Conservation (phyloP, 768 basidiomycete genomes). For the Trametes meyenii region DNA sequence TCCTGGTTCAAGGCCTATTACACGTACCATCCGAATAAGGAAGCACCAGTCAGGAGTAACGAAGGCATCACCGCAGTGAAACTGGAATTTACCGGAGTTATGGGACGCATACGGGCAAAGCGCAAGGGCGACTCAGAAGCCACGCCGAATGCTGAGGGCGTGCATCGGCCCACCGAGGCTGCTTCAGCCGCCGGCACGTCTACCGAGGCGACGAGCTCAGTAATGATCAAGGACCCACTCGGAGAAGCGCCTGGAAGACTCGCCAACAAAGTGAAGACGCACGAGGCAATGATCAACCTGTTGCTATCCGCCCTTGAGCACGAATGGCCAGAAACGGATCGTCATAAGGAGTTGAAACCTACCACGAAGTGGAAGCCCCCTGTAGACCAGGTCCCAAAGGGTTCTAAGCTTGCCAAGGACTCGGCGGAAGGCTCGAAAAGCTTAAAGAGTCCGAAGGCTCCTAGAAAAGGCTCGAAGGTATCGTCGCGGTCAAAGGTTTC, state of each 20-base stretch:
- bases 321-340: background rate
- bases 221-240: background rate
- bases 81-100: background rate
- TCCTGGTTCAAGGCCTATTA: slow-evolving; percentile 3
- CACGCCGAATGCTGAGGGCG: no score
- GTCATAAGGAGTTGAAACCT: background rate
- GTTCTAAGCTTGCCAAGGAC: background rate
- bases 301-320: background rate
- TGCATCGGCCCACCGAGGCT: no score
- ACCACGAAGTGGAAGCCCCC: background rate
- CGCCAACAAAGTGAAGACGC: background rate
- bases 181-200: no score
- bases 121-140: no score
- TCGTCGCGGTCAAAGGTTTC: no score
- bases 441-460: no score
- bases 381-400: background rate
- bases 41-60: background rate
- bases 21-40: background rate
- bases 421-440: no score
- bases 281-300: background rate
- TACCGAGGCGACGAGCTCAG: no score
- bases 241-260: background rate
- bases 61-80: background rate
- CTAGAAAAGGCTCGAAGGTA: no score
- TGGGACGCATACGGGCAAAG: background rate